phyloP scores from a whole-genome alignment of 257 asterid genomes.

The Solanum stenotomum region DNA sequence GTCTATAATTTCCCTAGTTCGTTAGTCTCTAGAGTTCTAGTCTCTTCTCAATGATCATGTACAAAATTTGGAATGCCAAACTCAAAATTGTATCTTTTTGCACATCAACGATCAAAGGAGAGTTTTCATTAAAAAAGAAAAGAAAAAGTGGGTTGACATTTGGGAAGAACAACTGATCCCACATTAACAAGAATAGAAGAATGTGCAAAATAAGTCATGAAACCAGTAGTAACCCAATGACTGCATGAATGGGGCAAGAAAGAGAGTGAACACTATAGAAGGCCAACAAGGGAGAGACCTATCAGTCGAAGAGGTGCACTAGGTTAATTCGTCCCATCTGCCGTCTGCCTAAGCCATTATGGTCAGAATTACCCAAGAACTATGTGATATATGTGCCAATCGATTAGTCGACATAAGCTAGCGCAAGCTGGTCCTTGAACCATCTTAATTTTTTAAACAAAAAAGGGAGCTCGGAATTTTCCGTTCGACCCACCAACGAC shows the following conservation, averaged over 20 bases:
- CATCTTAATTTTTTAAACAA: not conserved
- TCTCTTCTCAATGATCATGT: no score
- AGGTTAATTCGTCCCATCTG: not conserved
- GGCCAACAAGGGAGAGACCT: not conserved
- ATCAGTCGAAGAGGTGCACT: not conserved
- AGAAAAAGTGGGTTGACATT: not conserved
- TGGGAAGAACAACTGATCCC: not conserved
- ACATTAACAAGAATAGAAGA: not conserved
- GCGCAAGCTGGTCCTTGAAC: not conserved
- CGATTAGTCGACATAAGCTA: not conserved
- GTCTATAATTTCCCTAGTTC: no score
- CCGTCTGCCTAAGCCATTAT: not conserved
- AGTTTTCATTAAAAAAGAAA: no score
- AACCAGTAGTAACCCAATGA: not conserved
- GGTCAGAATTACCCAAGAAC: not conserved
- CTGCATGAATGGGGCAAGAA: not conserved
- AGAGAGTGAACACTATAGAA: not conserved
- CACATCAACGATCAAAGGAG: no score
- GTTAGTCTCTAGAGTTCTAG: no score
- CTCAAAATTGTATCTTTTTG: no score
- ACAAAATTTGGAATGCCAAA: no score
- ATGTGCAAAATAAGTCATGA: not conserved
- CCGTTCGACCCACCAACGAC: not conserved
- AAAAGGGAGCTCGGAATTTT: not conserved
- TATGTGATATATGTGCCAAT: not conserved